Percentiles rank a stretch among this genome's conserved stretches.
Conservation (phyloP, 345 rosid species). For the Acer saccharum region DNA sequence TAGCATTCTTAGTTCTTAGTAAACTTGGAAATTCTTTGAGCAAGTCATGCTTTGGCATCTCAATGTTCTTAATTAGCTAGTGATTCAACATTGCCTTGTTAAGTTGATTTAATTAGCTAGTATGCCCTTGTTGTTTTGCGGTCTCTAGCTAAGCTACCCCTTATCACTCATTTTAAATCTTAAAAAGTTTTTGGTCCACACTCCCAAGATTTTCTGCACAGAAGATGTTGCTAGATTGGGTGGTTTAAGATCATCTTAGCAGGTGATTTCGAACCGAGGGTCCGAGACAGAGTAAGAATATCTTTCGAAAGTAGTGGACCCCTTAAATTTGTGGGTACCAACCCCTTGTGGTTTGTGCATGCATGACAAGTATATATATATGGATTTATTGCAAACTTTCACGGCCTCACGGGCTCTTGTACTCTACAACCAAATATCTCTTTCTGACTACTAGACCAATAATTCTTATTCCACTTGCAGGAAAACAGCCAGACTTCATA, state of each 20-base stretch:
- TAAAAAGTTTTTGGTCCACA: background rate
- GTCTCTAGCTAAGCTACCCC: too few relatives aligned
- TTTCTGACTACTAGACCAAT: constrained; percentile 18
- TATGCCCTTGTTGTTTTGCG: background rate
- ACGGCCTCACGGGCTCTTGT: constrained; percentile 27
- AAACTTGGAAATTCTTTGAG: background rate
- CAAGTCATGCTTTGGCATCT: background rate
- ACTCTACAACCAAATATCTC: constrained; percentile 13
- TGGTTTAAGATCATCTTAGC: constrained; percentile 12
- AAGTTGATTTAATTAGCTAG: background rate
- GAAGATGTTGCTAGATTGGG: constrained; percentile 15
- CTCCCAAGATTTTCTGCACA: constrained; percentile 3
- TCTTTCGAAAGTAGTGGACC: constrained; percentile 15
- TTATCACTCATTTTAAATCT: background rate
- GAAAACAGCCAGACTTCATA: constrained; percentile 25
- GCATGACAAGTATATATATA: constrained; percentile 23
- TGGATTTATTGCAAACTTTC: constrained; percentile 19
- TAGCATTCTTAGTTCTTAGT: background rate
- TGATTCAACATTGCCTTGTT: background rate
- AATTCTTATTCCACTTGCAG: constrained; percentile 32
- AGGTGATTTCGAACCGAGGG: background rate
- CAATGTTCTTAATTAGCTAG: background rate
- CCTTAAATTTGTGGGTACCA: constrained; percentile 11
- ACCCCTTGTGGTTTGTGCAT: constrained; percentile 27
- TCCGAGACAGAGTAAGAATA: background rate